phyloP scores from a whole-genome alignment of 768 basidiomycete genomes.

The Boletus sp. region DNA sequence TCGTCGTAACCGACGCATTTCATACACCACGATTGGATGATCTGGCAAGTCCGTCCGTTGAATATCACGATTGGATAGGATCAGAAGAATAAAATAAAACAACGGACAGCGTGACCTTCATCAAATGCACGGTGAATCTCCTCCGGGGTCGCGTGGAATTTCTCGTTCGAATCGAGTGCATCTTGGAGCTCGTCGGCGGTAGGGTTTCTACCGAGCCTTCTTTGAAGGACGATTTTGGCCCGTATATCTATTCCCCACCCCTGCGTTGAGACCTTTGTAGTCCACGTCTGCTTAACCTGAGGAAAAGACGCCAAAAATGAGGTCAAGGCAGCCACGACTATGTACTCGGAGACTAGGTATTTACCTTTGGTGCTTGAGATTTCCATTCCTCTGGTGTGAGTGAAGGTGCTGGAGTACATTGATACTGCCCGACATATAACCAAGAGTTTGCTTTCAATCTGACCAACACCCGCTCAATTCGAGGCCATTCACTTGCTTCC shows the following conservation, averaged over 20 bases:
- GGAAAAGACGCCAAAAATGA: background rate
- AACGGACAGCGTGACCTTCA: slow-evolving; percentile 10
- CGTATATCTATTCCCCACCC: slow-evolving; percentile 12
- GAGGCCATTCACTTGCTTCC: background rate
- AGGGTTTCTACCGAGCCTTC: slow-evolving; percentile 12
- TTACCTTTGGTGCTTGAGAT: slow-evolving; percentile 15
- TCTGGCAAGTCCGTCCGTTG: slow-evolving; percentile 2
- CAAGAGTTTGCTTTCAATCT: slow-evolving; percentile 12
- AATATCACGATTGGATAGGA: background rate
- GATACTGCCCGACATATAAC: slow-evolving; percentile 21
- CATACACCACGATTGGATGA: slow-evolving; percentile 17
- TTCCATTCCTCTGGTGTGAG: slow-evolving; percentile 16
- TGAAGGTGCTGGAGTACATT: slow-evolving; percentile 3
- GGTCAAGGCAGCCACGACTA: background rate
- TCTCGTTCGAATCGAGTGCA: slow-evolving; percentile 2
- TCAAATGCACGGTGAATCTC: slow-evolving; percentile 17
- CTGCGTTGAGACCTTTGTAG: slow-evolving; percentile 9
- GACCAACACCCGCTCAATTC: slow-evolving; percentile 5
- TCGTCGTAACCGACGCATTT: slow-evolving; percentile 23
- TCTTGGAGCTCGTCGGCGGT: slow-evolving; percentile 3
- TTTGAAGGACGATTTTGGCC: slow-evolving; percentile 17
- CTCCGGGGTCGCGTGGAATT: slow-evolving; percentile 10
- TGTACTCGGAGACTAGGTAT: too few species aligned
- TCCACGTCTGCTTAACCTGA: slow-evolving; percentile 22
- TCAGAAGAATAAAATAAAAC: background rate